phyloP scores from a whole-genome alignment of 2,329 filamentous ascomycete species.

The Eurotiales sp. region DNA sequence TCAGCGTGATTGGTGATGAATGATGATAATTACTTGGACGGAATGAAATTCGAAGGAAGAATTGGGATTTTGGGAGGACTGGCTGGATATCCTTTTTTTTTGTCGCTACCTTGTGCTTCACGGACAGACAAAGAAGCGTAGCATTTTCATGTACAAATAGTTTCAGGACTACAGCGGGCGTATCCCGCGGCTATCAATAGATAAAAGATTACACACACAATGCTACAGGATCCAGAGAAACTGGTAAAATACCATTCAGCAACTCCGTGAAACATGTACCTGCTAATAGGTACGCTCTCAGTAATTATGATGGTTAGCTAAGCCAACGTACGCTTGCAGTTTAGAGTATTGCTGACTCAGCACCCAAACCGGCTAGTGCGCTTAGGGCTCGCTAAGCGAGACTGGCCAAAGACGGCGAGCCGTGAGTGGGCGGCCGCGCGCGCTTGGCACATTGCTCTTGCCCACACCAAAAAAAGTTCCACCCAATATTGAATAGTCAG shows the following conservation, averaged over 20 bases:
- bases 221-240: no score
- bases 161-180: not conserved
- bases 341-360: no score
- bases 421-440: constrained; percentile 29
- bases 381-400: constrained; percentile 45
- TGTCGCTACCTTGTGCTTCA: not conserved
- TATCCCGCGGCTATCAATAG: not conserved
- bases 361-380: constrained; percentile 4
- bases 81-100: not conserved
- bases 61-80: not conserved
- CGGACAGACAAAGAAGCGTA: no score
- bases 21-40: not conserved
- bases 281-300: no score
- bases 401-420: not conserved
- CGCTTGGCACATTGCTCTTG: constrained; percentile 23
- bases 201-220: not conserved
- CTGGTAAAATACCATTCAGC: no score
- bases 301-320: no score
- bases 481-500: constrained; percentile 29
- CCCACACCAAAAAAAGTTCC: constrained; percentile 43
- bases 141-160: not conserved
- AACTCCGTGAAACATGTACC: no score
- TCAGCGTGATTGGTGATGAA: not conserved
- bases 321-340: no score
- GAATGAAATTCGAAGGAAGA: not conserved